Evolutionary conservation across 495 filamentous ascomycete genomes (phyloP).

Genomic region (Aspergillus asperescens): DNA sequence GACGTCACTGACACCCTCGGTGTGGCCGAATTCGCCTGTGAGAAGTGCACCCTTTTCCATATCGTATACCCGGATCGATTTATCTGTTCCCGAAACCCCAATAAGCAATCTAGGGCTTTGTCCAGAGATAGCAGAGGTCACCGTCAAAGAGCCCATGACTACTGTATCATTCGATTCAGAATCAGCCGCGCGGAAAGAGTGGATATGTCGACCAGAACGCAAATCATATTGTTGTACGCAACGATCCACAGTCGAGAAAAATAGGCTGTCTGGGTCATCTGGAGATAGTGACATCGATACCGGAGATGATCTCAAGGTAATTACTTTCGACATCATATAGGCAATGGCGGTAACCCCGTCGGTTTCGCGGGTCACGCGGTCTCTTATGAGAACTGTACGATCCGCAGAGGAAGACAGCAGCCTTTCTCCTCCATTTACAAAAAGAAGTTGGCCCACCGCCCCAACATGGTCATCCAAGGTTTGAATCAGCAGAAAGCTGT

Average conservation of each 20-base stretch:
- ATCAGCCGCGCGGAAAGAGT: conserved; percentile 76
- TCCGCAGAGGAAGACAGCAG: conserved; percentile 86
- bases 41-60: conserved; percentile 67
- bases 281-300: conserved; percentile 69
- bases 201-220: conserved; percentile 60
- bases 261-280: conserved; percentile 53
- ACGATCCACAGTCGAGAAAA: conserved; percentile 79
- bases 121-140: conserved; percentile 36
- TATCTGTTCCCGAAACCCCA: conserved; percentile 87
- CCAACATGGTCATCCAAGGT: conserved; percentile 76
- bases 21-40: conserved; percentile 89
- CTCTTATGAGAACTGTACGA: conserved; percentile 73
- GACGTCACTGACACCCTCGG: conserved; percentile 81
- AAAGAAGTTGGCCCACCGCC: conserved; percentile 58
- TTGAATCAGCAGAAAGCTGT: conserved; percentile 57
- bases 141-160: conserved; percentile 68
- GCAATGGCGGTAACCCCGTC: conserved; percentile 63
- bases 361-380: conserved; percentile 61
- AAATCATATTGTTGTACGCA: conserved; percentile 73
- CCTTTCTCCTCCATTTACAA: conserved; percentile 58
- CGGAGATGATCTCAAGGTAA: conserved; percentile 80
- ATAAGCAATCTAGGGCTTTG: conserved; percentile 56
- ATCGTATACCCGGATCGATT: conserved; percentile 88
- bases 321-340: conserved; percentile 66
- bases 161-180: conserved; percentile 73